Percentiles rank a stretch among this genome's conserved stretches.
These are phyloP conservation scores for Diaporthe sp. DNA, from an alignment of 2,329 filamentous ascomycete genomes.

Conservation along the genomic window DNA sequence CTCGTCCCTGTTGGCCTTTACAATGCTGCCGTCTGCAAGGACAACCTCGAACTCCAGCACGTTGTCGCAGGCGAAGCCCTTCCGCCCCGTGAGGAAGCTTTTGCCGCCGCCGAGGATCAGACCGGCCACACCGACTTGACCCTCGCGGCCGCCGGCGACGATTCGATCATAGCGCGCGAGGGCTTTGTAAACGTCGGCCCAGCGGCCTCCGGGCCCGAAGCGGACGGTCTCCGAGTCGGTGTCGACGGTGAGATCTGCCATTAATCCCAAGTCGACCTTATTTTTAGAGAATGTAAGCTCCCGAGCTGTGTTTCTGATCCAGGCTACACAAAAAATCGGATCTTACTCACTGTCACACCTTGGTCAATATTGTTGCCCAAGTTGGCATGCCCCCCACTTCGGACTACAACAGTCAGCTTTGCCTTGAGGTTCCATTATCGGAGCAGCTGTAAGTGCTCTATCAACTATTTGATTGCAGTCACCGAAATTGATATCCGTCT, in stretches of 20 bases:
- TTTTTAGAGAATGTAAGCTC: neutral
- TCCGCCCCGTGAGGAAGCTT: neutral
- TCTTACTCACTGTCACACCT: neutral
- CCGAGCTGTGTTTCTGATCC: too few species aligned
- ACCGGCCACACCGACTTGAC: conserved; percentile 8
- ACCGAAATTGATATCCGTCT: too few species aligned
- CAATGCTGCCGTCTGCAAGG: conserved; percentile 11
- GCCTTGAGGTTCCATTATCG: neutral
- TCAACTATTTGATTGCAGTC: neutral
- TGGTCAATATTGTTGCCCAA: neutral
- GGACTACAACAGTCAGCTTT: conserved; percentile 1
- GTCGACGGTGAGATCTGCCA: neutral
- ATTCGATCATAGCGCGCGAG: neutral
- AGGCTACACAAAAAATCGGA: too few species aligned
- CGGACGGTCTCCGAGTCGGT: neutral
- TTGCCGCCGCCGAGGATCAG: conserved; percentile 20
- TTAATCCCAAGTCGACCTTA: conserved; percentile 1
- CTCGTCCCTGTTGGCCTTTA: neutral
- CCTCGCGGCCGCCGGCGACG: conserved; percentile 26
- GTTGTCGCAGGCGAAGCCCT: conserved; percentile 24
- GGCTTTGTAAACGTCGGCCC: conserved; percentile 5
- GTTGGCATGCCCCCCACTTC: conserved; percentile 2
- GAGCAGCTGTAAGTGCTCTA: neutral
- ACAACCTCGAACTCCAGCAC: conserved; percentile 29
- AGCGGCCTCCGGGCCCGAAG: conserved; percentile 4